Percentiles rank a stretch among this genome's conserved stretches.
phyloP scores from a whole-genome alignment of 257 asterid genomes.

The Solanum lycopersicoides region DNA sequence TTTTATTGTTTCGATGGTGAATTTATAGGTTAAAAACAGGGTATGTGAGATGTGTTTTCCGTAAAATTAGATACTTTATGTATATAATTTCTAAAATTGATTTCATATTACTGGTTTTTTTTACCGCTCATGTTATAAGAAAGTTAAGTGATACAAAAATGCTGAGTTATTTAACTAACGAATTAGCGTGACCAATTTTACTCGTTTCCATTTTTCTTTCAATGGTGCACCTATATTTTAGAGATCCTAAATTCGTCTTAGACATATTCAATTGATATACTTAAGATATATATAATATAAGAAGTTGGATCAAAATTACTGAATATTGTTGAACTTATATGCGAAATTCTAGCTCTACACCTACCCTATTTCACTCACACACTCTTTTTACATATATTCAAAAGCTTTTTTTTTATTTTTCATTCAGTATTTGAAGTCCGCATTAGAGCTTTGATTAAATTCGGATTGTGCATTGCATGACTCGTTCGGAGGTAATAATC shows the following conservation, averaged over 20 bases:
- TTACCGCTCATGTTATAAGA: too few species aligned
- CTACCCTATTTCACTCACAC: not conserved
- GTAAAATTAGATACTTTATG: too few species aligned
- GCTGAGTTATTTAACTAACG: not conserved
- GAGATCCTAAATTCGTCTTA: not conserved
- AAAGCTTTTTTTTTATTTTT: not conserved
- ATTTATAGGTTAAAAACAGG: not conserved
- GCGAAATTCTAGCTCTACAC: rapidly evolving
- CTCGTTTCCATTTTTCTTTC: too few species aligned
- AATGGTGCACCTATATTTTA: rapidly evolving
- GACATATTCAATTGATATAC: not conserved
- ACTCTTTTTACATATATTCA: not conserved
- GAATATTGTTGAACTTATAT: not conserved
- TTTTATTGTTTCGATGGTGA: not conserved
- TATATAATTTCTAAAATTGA: too few species aligned
- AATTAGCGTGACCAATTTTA: rapidly evolving
- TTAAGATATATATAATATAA: not conserved
- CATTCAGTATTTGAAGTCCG: too few species aligned
- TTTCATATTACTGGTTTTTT: too few species aligned
- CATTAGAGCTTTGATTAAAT: too few species aligned
- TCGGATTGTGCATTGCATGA: too few species aligned
- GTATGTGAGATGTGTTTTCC: not conserved
- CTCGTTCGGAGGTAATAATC: too few species aligned
- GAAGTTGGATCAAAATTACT: not conserved
- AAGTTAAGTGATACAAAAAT: too few species aligned